Evolutionary conservation across 2,329 filamentous ascomycete genomes (phyloP).

Genomic region (Trichophyton rubrum): DNA sequence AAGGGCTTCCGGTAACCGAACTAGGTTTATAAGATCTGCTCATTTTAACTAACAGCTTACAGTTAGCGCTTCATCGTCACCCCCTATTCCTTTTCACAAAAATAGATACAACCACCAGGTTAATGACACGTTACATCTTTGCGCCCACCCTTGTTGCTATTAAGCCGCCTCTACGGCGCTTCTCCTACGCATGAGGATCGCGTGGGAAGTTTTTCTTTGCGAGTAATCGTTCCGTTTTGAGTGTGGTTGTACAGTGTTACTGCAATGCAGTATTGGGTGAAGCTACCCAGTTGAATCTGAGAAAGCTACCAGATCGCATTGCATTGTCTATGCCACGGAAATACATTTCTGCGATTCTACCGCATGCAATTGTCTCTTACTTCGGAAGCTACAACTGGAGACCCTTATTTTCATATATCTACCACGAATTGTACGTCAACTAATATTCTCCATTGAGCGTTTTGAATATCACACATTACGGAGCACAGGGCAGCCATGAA

Average conservation of each 20-base stretch:
- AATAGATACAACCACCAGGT: background rate
- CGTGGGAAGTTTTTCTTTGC: background rate
- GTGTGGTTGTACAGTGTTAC: background rate
- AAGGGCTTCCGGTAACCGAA: background rate
- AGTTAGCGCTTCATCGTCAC: background rate
- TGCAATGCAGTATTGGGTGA: background rate
- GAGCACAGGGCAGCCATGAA: background rate
- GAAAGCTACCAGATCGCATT: background rate
- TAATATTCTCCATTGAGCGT: background rate
- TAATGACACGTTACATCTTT: conserved; percentile 2
- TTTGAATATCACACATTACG: background rate
- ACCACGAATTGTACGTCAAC: background rate
- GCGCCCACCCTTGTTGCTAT: background rate
- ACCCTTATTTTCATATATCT: background rate
- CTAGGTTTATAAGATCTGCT: background rate
- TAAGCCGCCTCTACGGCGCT: background rate
- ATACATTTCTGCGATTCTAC: background rate
- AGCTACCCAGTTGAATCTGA: background rate
- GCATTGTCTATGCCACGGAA: background rate
- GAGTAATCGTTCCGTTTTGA: background rate
- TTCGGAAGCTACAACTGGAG: background rate
- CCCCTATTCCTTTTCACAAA: background rate
- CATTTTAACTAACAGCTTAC: background rate
- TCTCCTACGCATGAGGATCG: background rate
- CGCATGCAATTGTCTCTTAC: background rate